Conservation (phyloP, 345 rosid genomes). For the Eucalyptus camaldulensis region DNA sequence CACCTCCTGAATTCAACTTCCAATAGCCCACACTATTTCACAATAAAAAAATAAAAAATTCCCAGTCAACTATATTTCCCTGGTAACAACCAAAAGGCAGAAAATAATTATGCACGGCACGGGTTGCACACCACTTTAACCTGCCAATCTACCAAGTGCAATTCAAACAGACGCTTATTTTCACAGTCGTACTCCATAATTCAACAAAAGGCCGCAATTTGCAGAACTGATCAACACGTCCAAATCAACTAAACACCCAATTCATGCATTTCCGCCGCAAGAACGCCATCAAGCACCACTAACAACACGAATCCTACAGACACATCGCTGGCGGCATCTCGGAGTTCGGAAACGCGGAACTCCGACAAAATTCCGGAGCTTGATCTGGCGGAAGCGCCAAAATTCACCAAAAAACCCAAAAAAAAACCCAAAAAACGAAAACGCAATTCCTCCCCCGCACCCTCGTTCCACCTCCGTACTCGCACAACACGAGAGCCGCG, state of each 20-base stretch:
- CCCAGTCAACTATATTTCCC: background rate
- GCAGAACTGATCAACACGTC: background rate
- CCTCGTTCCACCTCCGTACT: background rate
- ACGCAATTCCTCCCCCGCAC: background rate
- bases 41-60: background rate
- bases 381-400: background rate
- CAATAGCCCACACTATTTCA: background rate
- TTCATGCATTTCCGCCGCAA: background rate
- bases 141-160: background rate
- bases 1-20: background rate
- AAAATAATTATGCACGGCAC: background rate
- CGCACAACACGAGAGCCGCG: background rate
- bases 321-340: background rate
- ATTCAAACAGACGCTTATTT: background rate
- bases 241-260: background rate
- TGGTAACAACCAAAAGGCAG: background rate
- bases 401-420: background rate
- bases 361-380: background rate
- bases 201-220: background rate
- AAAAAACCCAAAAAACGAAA: background rate
- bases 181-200: background rate
- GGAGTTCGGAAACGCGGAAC: background rate
- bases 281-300: background rate
- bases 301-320: background rate
- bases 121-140: background rate